phyloP scores from a whole-genome alignment of 352 stramenopile genomes.

The Pythium dissotocum region DNA sequence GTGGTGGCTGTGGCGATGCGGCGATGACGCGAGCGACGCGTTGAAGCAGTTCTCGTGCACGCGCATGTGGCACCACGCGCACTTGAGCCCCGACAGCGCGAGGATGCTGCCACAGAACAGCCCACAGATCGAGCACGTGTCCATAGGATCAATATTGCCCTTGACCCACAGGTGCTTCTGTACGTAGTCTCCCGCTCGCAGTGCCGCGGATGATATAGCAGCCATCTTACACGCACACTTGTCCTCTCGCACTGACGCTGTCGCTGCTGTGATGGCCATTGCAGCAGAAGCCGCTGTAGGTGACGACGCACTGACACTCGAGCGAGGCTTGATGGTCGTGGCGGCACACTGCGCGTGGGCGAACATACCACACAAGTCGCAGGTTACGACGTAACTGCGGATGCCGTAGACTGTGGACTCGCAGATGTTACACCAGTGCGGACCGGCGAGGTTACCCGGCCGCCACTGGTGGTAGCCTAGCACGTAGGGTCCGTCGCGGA shows the following conservation, averaged over 20 bases:
- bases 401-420: constrained; percentile 81
- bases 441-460: constrained; percentile 66
- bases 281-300: neutral
- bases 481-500: constrained; percentile 73
- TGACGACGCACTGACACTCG: constrained; percentile 2
- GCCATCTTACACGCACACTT: constrained; percentile 26
- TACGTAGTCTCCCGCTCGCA: constrained; percentile 12
- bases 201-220: constrained; percentile 10
- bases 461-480: constrained; percentile 77
- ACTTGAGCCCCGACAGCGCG: constrained; percentile 77
- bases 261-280: neutral
- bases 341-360: constrained; percentile 75
- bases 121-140: constrained; percentile 75
- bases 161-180: constrained; percentile 77
- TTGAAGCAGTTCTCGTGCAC: constrained; percentile 81
- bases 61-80: constrained; percentile 77
- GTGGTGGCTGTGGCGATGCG: constrained; percentile 23
- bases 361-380: constrained; percentile 84
- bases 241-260: neutral
- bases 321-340: constrained; percentile 44
- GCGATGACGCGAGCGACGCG: constrained; percentile 29
- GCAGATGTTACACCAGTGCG: constrained; percentile 84
- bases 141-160: constrained; percentile 83
- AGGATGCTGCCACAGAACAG: constrained; percentile 84
- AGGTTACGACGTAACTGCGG: constrained; percentile 84